Conservation (phyloP, 495 filamentous ascomycete genomes). For the Monascus purpureus region DNA sequence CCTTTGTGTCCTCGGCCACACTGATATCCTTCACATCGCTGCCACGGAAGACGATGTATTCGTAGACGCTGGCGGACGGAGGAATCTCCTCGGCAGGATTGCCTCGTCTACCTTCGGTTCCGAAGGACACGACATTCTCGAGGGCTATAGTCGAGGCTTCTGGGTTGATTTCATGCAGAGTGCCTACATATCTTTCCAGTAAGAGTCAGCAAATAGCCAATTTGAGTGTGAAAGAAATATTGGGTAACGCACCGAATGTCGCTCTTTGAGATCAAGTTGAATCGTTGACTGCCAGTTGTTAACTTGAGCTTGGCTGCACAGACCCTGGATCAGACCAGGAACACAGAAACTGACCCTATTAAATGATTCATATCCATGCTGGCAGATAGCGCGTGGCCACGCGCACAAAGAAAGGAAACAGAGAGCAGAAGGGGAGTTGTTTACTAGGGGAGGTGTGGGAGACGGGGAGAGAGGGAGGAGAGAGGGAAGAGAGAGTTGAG, state of each 20-base stretch:
- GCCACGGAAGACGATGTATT: conserved; percentile 98
- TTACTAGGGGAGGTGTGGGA: conserved; percentile 2
- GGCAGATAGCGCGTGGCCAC: conserved; percentile 22
- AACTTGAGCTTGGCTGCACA: conserved; percentile 29
- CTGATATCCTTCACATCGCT: conserved; percentile 97
- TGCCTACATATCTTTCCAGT: conserved; percentile 70
- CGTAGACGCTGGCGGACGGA: conserved; percentile 74
- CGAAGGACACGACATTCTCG: conserved; percentile 84
- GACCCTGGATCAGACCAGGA: conserved; percentile 21
- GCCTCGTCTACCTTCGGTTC: conserved; percentile 77
- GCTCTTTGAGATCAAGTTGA: conserved; percentile 80
- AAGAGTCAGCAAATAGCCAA: conserved; percentile 11
- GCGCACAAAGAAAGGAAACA: conserved; percentile 7
- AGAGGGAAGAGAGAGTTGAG: conserved; percentile 4
- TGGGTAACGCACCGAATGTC: conserved; percentile 66
- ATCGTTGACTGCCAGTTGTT: conserved; percentile 36
- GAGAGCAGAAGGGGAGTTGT: conserved; percentile 4
- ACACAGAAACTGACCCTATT: conserved; percentile 31
- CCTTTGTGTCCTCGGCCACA: conserved; percentile 70
- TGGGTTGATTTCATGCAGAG: conserved; percentile 94
- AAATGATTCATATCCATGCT: conserved; percentile 42
- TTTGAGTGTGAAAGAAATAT: conserved; percentile 1
- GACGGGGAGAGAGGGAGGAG: conserved; percentile 3
- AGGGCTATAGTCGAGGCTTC: conserved; percentile 91
- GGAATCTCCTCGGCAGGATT: conserved; percentile 68